Base-by-base conservation (phyloP, 495 filamentous ascomycete genomes). In the Penicillium cinerascens region DNA sequence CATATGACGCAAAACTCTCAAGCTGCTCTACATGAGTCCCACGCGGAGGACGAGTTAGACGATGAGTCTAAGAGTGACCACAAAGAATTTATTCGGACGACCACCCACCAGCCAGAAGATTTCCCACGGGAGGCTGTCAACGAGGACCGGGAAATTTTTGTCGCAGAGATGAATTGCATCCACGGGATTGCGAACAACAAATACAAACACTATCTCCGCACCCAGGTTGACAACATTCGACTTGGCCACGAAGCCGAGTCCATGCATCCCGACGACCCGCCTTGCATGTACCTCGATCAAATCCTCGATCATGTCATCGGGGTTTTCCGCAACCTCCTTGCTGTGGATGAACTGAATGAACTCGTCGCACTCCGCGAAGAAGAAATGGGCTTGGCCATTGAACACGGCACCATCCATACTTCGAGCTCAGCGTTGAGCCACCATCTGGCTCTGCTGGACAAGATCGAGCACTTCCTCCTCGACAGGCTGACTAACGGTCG, bases 91-190 rank as follows among this genome's bases (percentile, higher is more conserved):
- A 33, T 55, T 23, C 54, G 55, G 10, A 60, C 58, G 13, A 49
- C 42, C 16, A 54, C 63, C 17, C 56, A 48, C 23, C 59, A 67
- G 26, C 70, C 68, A 18, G 68, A 72, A 21, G 70, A 77, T 23
- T 70, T 71, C 45, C 60, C 70, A 3, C 58, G 63, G 38, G 74
- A 77, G 49, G 60, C 65, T 9, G 54, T 76, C 20, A 71, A 77
- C 21, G 50, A 73, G 13, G 74, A 77, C 45, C 67, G 65, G 21
- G 63, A 64, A 22, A 55, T 76, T 2, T 77, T 77, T 41, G 60
- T 69, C 23, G 74, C 74, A 16, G 74, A 74, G 54, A 71, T 77
- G 58, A 74, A 76, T 39, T 72, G 71, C n/a, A 71, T 77, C 9
- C 67, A 72, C 22, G 72, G 67, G 4, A 67, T 73, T 27, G 53